Evolutionary conservation across 108 stramenopile species (phyloP), one percentile per base, ranked within the genome.

Genomic region (Craspedostauros australis): DNA sequence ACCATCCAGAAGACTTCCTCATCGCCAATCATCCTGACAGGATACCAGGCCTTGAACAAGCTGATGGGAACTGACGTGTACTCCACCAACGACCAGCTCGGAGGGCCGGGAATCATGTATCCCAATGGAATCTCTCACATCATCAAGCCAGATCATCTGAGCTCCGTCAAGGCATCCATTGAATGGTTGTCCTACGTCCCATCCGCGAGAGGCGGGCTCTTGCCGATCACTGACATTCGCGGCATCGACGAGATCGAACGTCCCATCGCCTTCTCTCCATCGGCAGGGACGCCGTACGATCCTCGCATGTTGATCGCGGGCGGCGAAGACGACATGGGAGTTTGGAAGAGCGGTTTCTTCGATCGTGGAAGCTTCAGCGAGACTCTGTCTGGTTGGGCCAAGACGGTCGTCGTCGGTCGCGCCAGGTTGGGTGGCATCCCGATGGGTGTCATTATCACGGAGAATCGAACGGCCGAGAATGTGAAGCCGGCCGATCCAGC

Each of bases 41-140:
- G 99, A 18, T 98, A 95, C 66, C 93, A 97, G 70, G 99, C 99
- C 0, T 74, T 99, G 36, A 99, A 99, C 78, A 98, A 97, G 61
- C 75, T 99, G 44, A 98, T 99, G 96, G 97, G 97, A 38, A 77
- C 86, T 49, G 93, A 96, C 63, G 94, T 99, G 8, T 99, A 99
- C 71, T 92, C 95, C n/a, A 95, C 95, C 5, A 97, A 99, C 62
- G 95, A 97, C 40, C 99, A 99, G 64, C 77, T 99, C 16, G 98
- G 98, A 55, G 99, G 96, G 2, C 91, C 94, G 26, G 76, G 81
- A 14, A 95, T 99, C 45, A 99, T 99, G 99, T 84, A 87, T 54
- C 73, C 93, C 26, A 99, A 99, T 70, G 99, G 99, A 39, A 79
- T 99, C 22, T 94, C 97, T 5, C 99, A 99, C 65, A 48, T 84